Conservation (phyloP, 202 grass and related monocot genomes). For the Setaria italica region DNA sequence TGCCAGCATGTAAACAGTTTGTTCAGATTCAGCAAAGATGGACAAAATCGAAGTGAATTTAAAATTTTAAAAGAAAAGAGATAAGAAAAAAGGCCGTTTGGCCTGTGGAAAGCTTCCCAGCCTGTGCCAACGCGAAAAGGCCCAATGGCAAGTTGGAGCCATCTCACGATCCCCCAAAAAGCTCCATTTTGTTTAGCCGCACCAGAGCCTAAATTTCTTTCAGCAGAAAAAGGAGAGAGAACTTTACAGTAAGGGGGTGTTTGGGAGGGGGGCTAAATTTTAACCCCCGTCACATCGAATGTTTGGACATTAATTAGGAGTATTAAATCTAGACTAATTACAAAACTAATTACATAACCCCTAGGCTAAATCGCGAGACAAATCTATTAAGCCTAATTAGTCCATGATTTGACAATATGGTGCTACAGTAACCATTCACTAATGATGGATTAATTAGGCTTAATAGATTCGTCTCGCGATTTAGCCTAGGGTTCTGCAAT, state of each 20-base stretch:
- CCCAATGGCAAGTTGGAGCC: background rate
- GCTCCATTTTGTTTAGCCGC: background rate
- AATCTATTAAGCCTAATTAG: no score
- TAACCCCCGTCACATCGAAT: no score
- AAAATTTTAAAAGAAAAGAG: background rate
- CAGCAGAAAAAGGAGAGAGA: background rate
- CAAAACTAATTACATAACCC: no score
- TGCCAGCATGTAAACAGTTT: background rate
- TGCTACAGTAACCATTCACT: no score
- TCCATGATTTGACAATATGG: no score
- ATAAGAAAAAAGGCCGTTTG: background rate
- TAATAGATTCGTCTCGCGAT: no score
- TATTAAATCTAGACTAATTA: no score
- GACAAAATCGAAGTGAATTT: background rate
- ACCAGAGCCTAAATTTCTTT: background rate
- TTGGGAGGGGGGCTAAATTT: no score
- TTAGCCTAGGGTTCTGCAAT: no score
- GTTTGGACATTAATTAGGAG: no score
- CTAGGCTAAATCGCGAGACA: no score
- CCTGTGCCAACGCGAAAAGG: conserved; percentile 10
- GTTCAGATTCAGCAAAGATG: background rate
- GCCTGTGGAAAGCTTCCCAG: conserved; percentile 25
- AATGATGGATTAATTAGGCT: no score
- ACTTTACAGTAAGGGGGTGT: background rate
- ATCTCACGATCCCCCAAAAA: background rate